A percentile compares a stretch with the other conserved stretches of the same genome.
Conservation (phyloP, 78 protist genomes). For the Dictyostelium intermedium region DNA sequence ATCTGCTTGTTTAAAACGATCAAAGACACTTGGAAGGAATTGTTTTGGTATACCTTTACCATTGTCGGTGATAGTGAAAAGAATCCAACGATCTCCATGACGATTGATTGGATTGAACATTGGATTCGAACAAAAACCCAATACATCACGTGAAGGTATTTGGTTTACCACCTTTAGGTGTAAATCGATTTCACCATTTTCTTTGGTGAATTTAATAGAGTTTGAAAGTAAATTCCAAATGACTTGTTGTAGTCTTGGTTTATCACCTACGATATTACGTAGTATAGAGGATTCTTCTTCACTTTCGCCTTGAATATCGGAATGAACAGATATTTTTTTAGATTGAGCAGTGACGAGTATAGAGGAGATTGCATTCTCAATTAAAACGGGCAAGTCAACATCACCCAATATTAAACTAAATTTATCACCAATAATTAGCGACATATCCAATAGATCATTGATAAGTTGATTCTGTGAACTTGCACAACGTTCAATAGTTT, state of each 20-base stretch:
- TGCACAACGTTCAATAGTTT: slow-evolving; percentile 68
- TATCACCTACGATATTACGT: slow-evolving; percentile 20
- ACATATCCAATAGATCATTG: slow-evolving; percentile 72
- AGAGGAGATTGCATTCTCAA: slow-evolving; percentile 3
- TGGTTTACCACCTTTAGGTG: background rate
- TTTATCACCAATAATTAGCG: slow-evolving; percentile 63
- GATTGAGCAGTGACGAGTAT: background rate
- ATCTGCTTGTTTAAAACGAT: slow-evolving; percentile 57
- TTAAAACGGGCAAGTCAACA: slow-evolving; percentile 14
- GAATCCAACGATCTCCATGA: slow-evolving; percentile 1
- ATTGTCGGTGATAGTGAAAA: slow-evolving; percentile 18
- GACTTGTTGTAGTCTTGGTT: slow-evolving; percentile 55
- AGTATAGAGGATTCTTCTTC: background rate
- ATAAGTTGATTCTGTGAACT: slow-evolving; percentile 57
- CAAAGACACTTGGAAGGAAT: slow-evolving; percentile 57
- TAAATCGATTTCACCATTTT: slow-evolving; percentile 29
- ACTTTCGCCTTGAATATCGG: background rate
- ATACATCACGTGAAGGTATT: background rate
- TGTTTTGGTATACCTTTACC: slow-evolving; percentile 44
- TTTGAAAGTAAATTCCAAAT: slow-evolving; percentile 64
- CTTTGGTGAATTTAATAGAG: slow-evolving; percentile 66
- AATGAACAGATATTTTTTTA: slow-evolving; percentile 9
- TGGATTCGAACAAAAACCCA: background rate
- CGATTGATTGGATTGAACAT: background rate
- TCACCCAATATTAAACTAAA: background rate